Base-by-base conservation (phyloP, 2,329 filamentous ascomycete species). In the Venturia pyrina region DNA sequence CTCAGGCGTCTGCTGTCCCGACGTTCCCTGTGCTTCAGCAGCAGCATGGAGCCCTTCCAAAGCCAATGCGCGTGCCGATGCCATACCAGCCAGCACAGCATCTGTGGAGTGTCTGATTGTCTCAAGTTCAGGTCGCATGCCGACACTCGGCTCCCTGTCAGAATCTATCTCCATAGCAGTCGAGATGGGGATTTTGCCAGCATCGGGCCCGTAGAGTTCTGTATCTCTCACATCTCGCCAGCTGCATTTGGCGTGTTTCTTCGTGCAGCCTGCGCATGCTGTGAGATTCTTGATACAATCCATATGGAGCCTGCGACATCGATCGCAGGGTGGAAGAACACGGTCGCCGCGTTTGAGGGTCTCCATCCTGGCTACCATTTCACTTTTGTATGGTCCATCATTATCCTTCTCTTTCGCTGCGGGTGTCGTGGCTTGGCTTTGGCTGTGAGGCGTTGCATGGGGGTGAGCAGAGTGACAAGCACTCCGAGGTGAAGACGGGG, bases 161-260 rank as follows among this genome's bases (percentile, higher is more conserved):
- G 44, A 50, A 17, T 57, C 63, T 13, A 60, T 11, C 34, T 53
- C 63, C 19, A 21, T 43, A 10, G 63, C 21, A 48, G 28, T 44
- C 5, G 63, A 24, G 21, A 65, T 65, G 19, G 53, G 63, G 10
- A 65, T 40, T 21, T 65, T 65, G 15, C 56, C 57, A 37, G 40
- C 53, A 13, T 61, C 64, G 10, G 64, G 56, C 4, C 56, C 64
- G 40, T 34, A 66, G 13, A 85, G 69, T 70, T 96, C 92, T 3
- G 89, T 87, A 41, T 90, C 86, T 19, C 85, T 87, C n/a, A 95
- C 85, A 57, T 89, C 86, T 70, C 87, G 89, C 91, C 91, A 96
- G 17, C 87, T 87, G 74, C 91, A 96, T 71, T 92, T 93, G 24
- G 90, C 90, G 73, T 96, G 91, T 74, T 96, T 96, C 74, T 90